These are phyloP conservation scores for Bruguiera hainesii DNA, from an alignment of 441 rosid genomes.

Conservation along the genomic window DNA sequence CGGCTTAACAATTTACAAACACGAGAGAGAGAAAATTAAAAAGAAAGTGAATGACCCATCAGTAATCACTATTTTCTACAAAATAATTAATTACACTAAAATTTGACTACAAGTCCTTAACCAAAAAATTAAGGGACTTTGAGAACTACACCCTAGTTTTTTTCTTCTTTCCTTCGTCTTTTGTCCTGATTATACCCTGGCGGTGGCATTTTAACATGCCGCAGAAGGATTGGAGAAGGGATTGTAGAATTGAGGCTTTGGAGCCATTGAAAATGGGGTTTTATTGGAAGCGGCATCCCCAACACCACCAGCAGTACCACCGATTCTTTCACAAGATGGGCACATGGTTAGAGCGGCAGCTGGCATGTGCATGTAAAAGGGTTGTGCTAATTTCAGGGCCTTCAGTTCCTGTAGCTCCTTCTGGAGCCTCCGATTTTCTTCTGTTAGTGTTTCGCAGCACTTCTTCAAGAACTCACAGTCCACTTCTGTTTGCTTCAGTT, in stretches of 20 bases:
- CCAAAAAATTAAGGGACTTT: conserved; percentile 65
- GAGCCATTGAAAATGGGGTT: conserved; percentile 51
- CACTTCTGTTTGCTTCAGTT: conserved; percentile 93
- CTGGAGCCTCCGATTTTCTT: conserved; percentile 79
- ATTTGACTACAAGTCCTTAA: conserved; percentile 51
- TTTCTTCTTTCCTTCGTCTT: conserved; percentile 10
- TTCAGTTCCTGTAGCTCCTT: conserved; percentile 81
- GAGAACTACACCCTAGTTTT: conserved; percentile 1
- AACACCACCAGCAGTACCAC: conserved; percentile 38
- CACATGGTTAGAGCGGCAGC: conserved; percentile 96
- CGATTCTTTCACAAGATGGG: conserved; percentile 78
- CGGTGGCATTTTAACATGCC: conserved; percentile 45
- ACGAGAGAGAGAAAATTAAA: neutral
- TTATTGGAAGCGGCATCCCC: conserved; percentile 35
- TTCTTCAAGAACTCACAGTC: conserved; percentile 86
- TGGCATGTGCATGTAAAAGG: conserved; percentile 86
- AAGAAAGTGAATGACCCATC: conserved; percentile 15
- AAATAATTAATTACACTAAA: conserved; percentile 50
- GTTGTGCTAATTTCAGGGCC: conserved; percentile 60
- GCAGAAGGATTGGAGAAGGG: conserved; percentile 82
- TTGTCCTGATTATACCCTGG: neutral
- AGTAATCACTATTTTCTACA: conserved; percentile 36
- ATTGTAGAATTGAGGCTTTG: conserved; percentile 60
- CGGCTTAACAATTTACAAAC: conserved; percentile 35
- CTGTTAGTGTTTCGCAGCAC: conserved; percentile 85